phyloP scores from a whole-genome alignment of 805 yeast species.

The Starmerella davenportii region DNA sequence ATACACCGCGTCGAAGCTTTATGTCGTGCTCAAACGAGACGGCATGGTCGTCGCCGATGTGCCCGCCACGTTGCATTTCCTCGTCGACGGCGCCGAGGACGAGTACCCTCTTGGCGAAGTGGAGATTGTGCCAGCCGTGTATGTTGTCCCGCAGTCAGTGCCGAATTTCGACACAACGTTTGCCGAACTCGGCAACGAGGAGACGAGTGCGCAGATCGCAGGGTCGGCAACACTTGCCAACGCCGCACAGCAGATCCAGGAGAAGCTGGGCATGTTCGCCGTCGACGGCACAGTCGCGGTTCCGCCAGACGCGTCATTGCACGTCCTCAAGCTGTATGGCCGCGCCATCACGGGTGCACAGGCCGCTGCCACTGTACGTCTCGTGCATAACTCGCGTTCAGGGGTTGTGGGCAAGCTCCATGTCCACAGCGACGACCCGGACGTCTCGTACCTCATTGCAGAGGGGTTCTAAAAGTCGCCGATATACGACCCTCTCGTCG shows the following conservation, averaged over 20 bases:
- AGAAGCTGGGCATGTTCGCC: constrained; percentile 45
- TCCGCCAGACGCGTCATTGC: constrained; percentile 34
- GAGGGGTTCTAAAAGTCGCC: constrained; percentile 20
- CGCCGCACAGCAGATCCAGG: constrained; percentile 37
- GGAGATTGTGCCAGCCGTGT: constrained; percentile 63
- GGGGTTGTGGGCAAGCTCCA: constrained; percentile 32
- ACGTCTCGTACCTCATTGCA: constrained; percentile 34
- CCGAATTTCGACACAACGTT: constrained; percentile 28
- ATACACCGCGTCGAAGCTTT: constrained; percentile 51
- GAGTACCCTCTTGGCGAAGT: constrained; percentile 81
- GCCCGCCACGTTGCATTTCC: constrained; percentile 51
- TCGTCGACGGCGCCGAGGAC: constrained; percentile 77
- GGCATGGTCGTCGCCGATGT: constrained; percentile 32
- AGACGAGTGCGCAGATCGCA: constrained; percentile 46
- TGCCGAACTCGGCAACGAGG: constrained; percentile 51
- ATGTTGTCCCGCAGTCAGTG: constrained; percentile 50
- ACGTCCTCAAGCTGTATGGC: constrained; percentile 67
- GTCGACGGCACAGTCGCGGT: constrained; percentile 57
- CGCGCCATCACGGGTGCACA: constrained; percentile 40
- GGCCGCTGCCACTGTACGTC: constrained; percentile 28
- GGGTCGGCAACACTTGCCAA: constrained; percentile 33
- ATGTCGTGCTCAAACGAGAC: constrained; percentile 56
- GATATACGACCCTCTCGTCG: no score
- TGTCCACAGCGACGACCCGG: constrained; percentile 29
- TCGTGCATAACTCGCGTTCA: constrained; percentile 27